Percentiles rank a stretch among this genome's conserved stretches.
These are phyloP conservation scores for Phytophthora pseudosyringae DNA, from an alignment of 352 stramenopile species.

Conservation along the genomic window DNA sequence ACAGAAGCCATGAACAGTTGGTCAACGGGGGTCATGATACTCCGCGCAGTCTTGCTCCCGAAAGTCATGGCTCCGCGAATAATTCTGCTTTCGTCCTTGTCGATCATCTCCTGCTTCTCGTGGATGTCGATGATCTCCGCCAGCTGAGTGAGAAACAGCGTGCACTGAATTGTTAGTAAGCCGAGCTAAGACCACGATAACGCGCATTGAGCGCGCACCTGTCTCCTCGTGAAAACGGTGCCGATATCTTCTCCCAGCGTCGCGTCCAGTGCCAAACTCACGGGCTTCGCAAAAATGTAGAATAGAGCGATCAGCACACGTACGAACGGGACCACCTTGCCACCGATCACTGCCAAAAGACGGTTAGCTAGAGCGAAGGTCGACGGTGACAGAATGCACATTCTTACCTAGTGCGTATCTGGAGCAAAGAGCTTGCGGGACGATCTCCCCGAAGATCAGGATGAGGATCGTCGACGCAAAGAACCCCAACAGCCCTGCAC, in stretches of 20 bases:
- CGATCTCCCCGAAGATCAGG: constrained; percentile 96
- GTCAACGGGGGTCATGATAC: constrained; percentile 95
- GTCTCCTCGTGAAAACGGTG: constrained; percentile 93
- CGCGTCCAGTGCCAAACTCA: constrained; percentile 93
- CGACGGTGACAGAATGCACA: constrained; percentile 14
- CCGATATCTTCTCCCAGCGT: constrained; percentile 95
- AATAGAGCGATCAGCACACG: constrained; percentile 93
- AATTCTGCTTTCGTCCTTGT: constrained; percentile 93
- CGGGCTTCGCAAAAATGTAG: constrained; percentile 94
- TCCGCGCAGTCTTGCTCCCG: constrained; percentile 88
- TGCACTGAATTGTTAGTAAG: constrained; percentile 1
- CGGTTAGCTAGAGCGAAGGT: neutral
- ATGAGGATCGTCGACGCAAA: constrained; percentile 95
- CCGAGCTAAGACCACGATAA: neutral
- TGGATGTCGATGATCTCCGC: constrained; percentile 97
- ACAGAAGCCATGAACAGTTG: constrained; percentile 96
- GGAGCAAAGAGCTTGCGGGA: constrained; percentile 94
- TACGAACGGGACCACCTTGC: constrained; percentile 90
- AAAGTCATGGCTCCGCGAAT: constrained; percentile 96
- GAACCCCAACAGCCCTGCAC: constrained; percentile 87
- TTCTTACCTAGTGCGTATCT: constrained; percentile 91
- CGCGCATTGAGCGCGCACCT: constrained; percentile 36
- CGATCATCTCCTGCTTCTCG: constrained; percentile 93
- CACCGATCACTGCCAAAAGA: constrained; percentile 56
- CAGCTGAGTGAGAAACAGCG: constrained; percentile 75